Evolutionary conservation across 176 grass and related monocot genomes (phyloP).

Genomic region (Lolium multiflorum): DNA sequence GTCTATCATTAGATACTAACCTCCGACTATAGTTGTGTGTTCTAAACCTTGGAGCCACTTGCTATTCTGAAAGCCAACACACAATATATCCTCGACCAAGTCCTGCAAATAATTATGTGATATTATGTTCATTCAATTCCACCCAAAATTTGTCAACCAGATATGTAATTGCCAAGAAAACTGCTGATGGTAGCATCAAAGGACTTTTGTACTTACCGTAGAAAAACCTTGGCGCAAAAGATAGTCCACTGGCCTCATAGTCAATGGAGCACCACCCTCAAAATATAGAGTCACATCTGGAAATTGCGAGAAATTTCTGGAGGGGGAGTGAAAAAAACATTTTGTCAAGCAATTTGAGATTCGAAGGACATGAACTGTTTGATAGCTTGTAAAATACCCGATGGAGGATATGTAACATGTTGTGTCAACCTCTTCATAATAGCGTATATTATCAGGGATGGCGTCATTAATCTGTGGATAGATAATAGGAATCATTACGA

Average conservation of each 20-base stretch:
- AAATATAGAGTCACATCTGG: constrained; percentile 80
- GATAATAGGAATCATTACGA: constrained; percentile 21
- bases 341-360: constrained; percentile 4
- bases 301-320: constrained; percentile 74
- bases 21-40: constrained; percentile 79
- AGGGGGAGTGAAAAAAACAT: constrained; percentile 8
- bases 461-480: constrained; percentile 71
- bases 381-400: constrained; percentile 59
- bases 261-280: constrained; percentile 75
- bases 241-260: constrained; percentile 78
- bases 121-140: too few species aligned
- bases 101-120: constrained; percentile 57
- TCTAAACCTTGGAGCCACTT: constrained; percentile 37
- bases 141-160: background rate
- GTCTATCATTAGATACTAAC: constrained; percentile 34
- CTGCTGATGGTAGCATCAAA: too few species aligned
- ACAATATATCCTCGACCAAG: constrained; percentile 51
- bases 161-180: background rate
- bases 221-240: constrained; percentile 42
- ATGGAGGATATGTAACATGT: constrained; percentile 71
- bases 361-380: constrained; percentile 31
- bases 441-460: constrained; percentile 2
- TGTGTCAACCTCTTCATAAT: too few species aligned
- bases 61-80: constrained; percentile 88
- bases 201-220: too few species aligned